Base-by-base conservation (phyloP, 768 basidiomycete species). In the Jaapia argillacea region DNA sequence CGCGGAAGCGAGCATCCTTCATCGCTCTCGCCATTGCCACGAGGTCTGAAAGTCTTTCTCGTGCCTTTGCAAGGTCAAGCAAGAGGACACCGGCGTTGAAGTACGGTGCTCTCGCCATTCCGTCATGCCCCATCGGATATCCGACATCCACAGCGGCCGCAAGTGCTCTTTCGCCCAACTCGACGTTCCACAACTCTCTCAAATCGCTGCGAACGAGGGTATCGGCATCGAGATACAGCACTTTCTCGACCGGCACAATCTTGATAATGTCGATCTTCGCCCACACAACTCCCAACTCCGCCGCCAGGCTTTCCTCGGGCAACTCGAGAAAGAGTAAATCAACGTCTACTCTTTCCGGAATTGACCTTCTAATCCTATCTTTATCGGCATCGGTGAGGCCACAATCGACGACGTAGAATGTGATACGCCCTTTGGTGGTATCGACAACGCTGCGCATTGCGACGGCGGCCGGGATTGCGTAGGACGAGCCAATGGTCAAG, bases 81-180 rank as follows among this genome's bases (percentile, higher is more conserved):
- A 78, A 55, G 43, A 79, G 48, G 7, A 79, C 72, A 0, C 76
- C 75, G 0, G 73, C 70, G 35, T 77, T 79, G 62, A 77, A 77
- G 48, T 76, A 77, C 5, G 61, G 58, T 1, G 45, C 51, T 21
- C 46, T 41, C 5, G 56, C 52, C n/a, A 63, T 35, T 3, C 47
- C 60, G 1, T 56, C 54, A 49, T 75, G 70, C 0, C 76, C 75
- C 56, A 63, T 59, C 0, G 75, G 76, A 43, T 53, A 60, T 2
- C 75, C 75, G 18, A 79, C 61, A 53, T 79, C 75, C 3, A 54
- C 48, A 7, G 49, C 64, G 2, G 76, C 75, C 2, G 63, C 74
- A 21, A 79, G 45, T 3, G 61, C 24, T n/a, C 55, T 61, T 5
- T 65, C 70, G 4, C 48, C 31, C 37, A 77, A 56, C 52, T 75